A percentile compares a stretch with the other conserved stretches of the same genome.
These are phyloP conservation scores for Tardiomyces blankii DNA, from an alignment of 1,139 yeast species.

Conservation along the genomic window DNA sequence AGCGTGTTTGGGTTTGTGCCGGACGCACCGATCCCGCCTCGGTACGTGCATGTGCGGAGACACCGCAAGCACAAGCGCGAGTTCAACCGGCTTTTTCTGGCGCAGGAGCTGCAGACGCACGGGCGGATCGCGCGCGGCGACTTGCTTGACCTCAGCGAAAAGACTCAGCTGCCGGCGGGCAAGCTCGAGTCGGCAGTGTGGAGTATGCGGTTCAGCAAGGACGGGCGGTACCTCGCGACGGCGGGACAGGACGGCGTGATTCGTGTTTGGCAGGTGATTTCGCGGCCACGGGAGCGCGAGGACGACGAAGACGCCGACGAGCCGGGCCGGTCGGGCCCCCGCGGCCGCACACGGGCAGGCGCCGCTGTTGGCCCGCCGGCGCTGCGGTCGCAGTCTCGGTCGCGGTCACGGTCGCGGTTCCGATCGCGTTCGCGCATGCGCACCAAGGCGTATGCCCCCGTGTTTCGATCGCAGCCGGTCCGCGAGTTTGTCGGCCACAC, in stretches of 20 bases:
- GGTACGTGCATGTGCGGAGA: conserved; percentile 27
- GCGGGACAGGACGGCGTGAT: conserved; percentile 69
- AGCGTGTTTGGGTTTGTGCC: conserved; percentile 23
- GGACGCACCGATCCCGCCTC: conserved; percentile 22
- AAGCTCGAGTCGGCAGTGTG: conserved; percentile 39
- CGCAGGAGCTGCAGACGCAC: conserved; percentile 51
- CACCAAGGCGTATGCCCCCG: conserved; percentile 46
- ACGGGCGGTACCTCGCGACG: conserved; percentile 74
- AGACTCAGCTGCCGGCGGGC: neutral
- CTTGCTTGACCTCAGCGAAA: neutral
- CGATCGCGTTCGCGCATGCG: neutral
- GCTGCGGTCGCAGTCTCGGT: neutral
- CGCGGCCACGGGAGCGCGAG: conserved; percentile 45
- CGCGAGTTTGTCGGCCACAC: conserved; percentile 57
- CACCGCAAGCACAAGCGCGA: conserved; percentile 24
- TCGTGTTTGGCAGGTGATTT: conserved; percentile 69
- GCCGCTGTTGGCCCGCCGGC: neutral
- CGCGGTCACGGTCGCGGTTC: neutral
- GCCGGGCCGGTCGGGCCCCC: neutral
- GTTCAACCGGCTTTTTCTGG: conserved; percentile 54
- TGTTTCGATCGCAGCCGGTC: conserved; percentile 62
- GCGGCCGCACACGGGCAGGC: neutral
- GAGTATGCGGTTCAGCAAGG: conserved; percentile 61
- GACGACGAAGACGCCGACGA: conserved; percentile 1
- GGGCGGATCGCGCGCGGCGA: conserved; percentile 6